Conservation (phyloP, 495 filamentous ascomycete genomes). For the Lindgomyces ingoldianus region DNA sequence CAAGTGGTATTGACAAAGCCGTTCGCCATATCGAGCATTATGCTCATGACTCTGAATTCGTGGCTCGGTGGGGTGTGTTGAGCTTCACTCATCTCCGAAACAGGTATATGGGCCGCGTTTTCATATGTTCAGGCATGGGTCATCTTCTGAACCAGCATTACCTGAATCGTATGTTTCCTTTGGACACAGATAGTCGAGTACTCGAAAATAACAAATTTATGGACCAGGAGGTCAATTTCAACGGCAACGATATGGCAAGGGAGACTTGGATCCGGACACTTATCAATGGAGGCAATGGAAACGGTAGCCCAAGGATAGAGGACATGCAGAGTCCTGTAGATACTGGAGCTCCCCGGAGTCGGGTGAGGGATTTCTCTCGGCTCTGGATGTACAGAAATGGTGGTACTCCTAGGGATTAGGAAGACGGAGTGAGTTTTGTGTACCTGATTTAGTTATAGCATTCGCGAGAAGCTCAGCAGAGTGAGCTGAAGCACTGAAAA, state of each 20-base stretch:
- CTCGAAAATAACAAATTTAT: conserved; percentile 58
- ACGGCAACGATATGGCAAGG: conserved; percentile 19
- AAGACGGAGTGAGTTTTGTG: neutral
- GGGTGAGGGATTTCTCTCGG: conserved; percentile 69
- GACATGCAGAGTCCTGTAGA: conserved; percentile 26
- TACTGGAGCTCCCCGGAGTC: conserved; percentile 34
- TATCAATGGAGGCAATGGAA: conserved; percentile 10
- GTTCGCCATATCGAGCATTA: conserved; percentile 85
- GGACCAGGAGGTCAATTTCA: conserved; percentile 51
- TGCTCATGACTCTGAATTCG: conserved; percentile 73
- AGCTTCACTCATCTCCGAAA: conserved; percentile 59
- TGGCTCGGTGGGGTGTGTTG: conserved; percentile 73
- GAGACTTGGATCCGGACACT: conserved; percentile 12
- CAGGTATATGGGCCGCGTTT: conserved; percentile 75
- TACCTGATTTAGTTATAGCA: no score
- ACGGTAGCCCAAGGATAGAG: conserved; percentile 21
- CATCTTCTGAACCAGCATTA: conserved; percentile 84
- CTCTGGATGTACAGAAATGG: conserved; percentile 76
- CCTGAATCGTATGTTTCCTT: conserved; percentile 74
- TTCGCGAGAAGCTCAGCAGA: no score
- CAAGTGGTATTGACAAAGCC: conserved; percentile 47
- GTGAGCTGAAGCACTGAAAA: neutral
- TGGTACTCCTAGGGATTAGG: conserved; percentile 26
- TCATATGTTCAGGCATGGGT: conserved; percentile 63
- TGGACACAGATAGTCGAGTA: conserved; percentile 43